These are phyloP conservation scores for Glonium stellatum DNA, from an alignment of 495 filamentous ascomycete genomes.

Conservation along the genomic window DNA sequence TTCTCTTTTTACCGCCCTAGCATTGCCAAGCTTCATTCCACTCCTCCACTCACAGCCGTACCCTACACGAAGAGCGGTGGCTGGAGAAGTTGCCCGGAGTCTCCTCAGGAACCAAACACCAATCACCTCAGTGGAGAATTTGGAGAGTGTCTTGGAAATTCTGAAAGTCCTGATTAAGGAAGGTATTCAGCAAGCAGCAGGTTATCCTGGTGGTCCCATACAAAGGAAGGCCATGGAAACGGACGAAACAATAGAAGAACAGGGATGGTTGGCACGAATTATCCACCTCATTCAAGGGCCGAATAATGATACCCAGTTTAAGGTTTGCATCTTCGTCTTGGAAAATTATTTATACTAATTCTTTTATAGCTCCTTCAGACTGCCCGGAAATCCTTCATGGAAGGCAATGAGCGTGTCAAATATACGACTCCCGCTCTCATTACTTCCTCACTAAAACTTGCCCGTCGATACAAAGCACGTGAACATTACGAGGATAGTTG, in stretches of 20 bases:
- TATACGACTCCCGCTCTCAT: slow-evolving; percentile 91
- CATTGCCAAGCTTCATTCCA: slow-evolving; percentile 83
- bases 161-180: slow-evolving; percentile 88
- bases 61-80: slow-evolving; percentile 80
- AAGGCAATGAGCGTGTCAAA: slow-evolving; percentile 90
- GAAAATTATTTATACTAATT: slow-evolving; percentile 27
- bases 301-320: slow-evolving; percentile 89
- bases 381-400: slow-evolving; percentile 76
- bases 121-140: slow-evolving; percentile 66
- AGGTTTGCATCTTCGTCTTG: slow-evolving; percentile 40
- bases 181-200: slow-evolving; percentile 73
- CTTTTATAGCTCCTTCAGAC: slow-evolving; percentile 68
- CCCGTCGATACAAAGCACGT: slow-evolving; percentile 78
- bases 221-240: slow-evolving; percentile 65
- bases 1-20: slow-evolving; percentile 87
- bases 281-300: slow-evolving; percentile 77
- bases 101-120: slow-evolving; percentile 71
- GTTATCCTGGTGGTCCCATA: slow-evolving; percentile 70
- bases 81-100: slow-evolving; percentile 73
- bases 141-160: slow-evolving; percentile 84
- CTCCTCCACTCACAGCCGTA: slow-evolving; percentile 90
- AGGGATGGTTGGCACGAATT: slow-evolving; percentile 89
- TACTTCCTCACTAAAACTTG: slow-evolving; percentile 83
- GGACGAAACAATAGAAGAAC: slow-evolving; percentile 94
- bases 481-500: slow-evolving; percentile 96